Percentiles rank a stretch among this genome's conserved stretches.
These are phyloP conservation scores for Drechslerella dactyloides DNA, from an alignment of 2,329 filamentous ascomycete species.

Conservation along the genomic window DNA sequence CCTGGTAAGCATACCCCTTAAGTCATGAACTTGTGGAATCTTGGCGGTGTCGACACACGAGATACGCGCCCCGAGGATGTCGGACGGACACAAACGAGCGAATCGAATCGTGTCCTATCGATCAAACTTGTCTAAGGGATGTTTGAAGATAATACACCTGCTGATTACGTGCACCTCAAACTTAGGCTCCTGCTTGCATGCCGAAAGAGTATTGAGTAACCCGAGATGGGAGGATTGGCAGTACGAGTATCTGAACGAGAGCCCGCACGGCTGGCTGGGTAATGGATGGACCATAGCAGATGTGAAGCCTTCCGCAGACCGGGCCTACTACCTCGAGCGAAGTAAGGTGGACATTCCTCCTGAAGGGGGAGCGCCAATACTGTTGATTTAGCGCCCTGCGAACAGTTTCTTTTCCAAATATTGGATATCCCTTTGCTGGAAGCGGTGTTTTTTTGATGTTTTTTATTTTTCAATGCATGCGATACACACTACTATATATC, in stretches of 20 bases:
- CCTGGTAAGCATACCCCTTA: conserved; percentile 56
- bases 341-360: conserved; percentile 35
- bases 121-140: background rate
- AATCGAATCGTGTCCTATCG: background rate
- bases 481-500: no score
- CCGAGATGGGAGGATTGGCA: conserved; percentile 47
- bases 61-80: background rate
- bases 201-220: conserved; percentile 40
- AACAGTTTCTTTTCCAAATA: background rate
- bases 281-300: conserved; percentile 46
- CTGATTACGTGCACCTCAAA: conserved; percentile 2
- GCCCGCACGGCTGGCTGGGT: conserved; percentile 33
- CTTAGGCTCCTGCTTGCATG: conserved; percentile 35
- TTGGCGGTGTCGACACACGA: conserved; percentile 4
- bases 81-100: background rate
- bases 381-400: background rate
- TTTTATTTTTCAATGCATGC: background rate
- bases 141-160: background rate
- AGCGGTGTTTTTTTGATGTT: background rate
- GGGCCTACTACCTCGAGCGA: conserved; percentile 35
- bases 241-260: conserved; percentile 38
- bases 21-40: background rate
- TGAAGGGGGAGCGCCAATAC: conserved; percentile 7
- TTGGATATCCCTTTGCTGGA: conserved; percentile 8
- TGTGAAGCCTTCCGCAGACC: conserved; percentile 34